Conservation (phyloP, 2,329 filamentous ascomycete species). For the Coleophoma crateriformis region DNA sequence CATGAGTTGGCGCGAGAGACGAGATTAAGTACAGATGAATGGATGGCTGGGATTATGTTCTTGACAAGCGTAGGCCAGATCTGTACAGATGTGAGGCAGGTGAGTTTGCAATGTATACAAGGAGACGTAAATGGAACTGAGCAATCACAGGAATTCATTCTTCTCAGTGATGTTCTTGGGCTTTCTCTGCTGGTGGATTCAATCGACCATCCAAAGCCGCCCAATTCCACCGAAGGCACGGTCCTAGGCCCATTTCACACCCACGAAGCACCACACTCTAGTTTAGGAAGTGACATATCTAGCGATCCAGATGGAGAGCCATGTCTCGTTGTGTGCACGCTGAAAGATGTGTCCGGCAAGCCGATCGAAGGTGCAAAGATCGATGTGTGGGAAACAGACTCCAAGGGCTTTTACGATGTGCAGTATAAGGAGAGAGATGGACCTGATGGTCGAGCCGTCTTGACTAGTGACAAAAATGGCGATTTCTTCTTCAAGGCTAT, state of each 20-base stretch:
- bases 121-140: not conserved
- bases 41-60: slow-evolving; percentile 70
- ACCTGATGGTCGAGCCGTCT: slow-evolving; percentile 68
- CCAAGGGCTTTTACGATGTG: slow-evolving; percentile 75
- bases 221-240: slow-evolving; percentile 66
- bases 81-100: slow-evolving; percentile 67
- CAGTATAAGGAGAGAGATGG: slow-evolving; percentile 60
- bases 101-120: slow-evolving; percentile 28
- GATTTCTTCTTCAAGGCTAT: slow-evolving; percentile 82
- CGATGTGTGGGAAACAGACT: slow-evolving; percentile 84
- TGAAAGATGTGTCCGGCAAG: slow-evolving; percentile 58
- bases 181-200: slow-evolving; percentile 75
- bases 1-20: slow-evolving; percentile 82
- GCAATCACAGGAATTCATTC: slow-evolving; percentile 63
- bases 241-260: slow-evolving; percentile 82
- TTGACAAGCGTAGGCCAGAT: slow-evolving; percentile 69
- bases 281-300: slow-evolving; percentile 57
- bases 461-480: slow-evolving; percentile 65
- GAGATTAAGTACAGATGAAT: slow-evolving; percentile 68
- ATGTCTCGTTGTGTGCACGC: slow-evolving; percentile 66
- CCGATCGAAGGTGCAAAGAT: slow-evolving; percentile 64
- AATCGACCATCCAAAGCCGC: slow-evolving; percentile 78
- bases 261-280: slow-evolving; percentile 59
- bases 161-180: slow-evolving; percentile 74
- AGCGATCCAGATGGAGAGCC: slow-evolving; percentile 65